Percentiles rank a stretch among this genome's conserved stretches.
Evolutionary conservation across 768 basidiomycete genomes (phyloP).

Genomic region (Fistulinella prunicolor): DNA sequence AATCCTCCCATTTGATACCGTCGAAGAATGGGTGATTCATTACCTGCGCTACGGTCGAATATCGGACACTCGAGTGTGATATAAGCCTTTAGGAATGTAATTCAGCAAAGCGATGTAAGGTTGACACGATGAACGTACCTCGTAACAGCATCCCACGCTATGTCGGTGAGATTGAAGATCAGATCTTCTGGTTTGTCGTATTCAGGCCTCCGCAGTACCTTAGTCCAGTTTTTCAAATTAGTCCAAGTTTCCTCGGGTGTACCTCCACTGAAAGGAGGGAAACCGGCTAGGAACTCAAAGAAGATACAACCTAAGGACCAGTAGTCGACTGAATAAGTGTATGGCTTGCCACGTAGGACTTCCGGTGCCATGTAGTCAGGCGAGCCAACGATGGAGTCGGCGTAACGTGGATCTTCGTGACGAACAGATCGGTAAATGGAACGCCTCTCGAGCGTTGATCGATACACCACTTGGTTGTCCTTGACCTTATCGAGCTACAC

Average conservation of each 20-base stretch:
- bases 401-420: slow-evolving; percentile 87
- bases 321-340: slow-evolving; percentile 94
- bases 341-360: slow-evolving; percentile 90
- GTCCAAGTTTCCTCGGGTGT: slow-evolving; percentile 99
- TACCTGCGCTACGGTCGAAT: slow-evolving; percentile 70
- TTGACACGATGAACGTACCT: slow-evolving; percentile 43
- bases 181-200: slow-evolving; percentile 96
- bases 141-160: slow-evolving; percentile 93
- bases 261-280: slow-evolving; percentile 95
- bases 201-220: slow-evolving; percentile 86
- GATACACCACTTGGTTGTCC: slow-evolving; percentile 83
- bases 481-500: slow-evolving; percentile 91
- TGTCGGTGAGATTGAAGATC: slow-evolving; percentile 92
- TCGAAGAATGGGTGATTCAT: slow-evolving; percentile 82
- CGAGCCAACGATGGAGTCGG: slow-evolving; percentile 96
- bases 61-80: slow-evolving; percentile 79
- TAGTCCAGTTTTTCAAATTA: slow-evolving; percentile 97
- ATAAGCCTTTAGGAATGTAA: slow-evolving; percentile 64
- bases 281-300: slow-evolving; percentile 95
- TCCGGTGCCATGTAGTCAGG: slow-evolving; percentile 99
- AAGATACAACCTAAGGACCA: slow-evolving; percentile 99
- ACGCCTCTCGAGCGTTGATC: slow-evolving; percentile 91
- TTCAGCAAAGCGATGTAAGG: slow-evolving; percentile 1
- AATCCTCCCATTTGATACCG: slow-evolving; percentile 68
- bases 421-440: slow-evolving; percentile 93